A percentile compares a stretch with the other conserved stretches of the same genome.
Conservation (phyloP, 306 rosid genomes). For the Dicorynia guianensis region DNA sequence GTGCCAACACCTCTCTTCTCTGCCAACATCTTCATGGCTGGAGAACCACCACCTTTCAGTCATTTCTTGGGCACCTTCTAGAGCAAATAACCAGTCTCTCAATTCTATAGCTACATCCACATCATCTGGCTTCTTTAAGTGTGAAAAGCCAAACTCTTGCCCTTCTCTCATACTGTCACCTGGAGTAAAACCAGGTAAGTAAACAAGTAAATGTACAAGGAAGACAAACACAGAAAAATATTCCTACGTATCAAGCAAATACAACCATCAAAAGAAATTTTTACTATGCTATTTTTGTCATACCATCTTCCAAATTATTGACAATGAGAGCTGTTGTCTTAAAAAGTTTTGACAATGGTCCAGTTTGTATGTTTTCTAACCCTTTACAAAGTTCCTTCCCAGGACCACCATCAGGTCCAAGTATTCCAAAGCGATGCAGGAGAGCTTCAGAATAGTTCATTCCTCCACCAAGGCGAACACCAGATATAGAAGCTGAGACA, state of each 20-base stretch:
- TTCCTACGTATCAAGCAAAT: slow-evolving; percentile 21
- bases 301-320: slow-evolving; percentile 67
- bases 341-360: slow-evolving; percentile 87
- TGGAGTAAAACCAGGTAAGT: slow-evolving; percentile 38
- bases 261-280: slow-evolving; percentile 36
- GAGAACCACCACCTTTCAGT: slow-evolving; percentile 78
- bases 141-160: slow-evolving; percentile 58
- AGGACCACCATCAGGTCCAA: slow-evolving; percentile 94
- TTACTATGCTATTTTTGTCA: slow-evolving; percentile 35
- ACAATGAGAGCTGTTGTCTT: slow-evolving; percentile 58
- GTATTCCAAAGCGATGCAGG: slow-evolving; percentile 89
- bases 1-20: slow-evolving; percentile 97
- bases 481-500: slow-evolving; percentile 84
- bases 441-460: slow-evolving; percentile 93
- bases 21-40: slow-evolving; percentile 56
- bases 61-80: slow-evolving; percentile 84
- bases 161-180: slow-evolving; percentile 57
- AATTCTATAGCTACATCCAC: slow-evolving; percentile 78
- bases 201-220: slow-evolving; percentile 7
- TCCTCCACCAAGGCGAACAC: slow-evolving; percentile 94
- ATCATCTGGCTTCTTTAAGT: slow-evolving; percentile 83
- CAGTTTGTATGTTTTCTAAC: slow-evolving; percentile 78
- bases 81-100: slow-evolving; percentile 94
- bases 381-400: slow-evolving; percentile 78
- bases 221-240: slow-evolving; percentile 30